phyloP scores from a whole-genome alignment of 2,329 filamentous ascomycete genomes.

The Amesomyces nigricolor region DNA sequence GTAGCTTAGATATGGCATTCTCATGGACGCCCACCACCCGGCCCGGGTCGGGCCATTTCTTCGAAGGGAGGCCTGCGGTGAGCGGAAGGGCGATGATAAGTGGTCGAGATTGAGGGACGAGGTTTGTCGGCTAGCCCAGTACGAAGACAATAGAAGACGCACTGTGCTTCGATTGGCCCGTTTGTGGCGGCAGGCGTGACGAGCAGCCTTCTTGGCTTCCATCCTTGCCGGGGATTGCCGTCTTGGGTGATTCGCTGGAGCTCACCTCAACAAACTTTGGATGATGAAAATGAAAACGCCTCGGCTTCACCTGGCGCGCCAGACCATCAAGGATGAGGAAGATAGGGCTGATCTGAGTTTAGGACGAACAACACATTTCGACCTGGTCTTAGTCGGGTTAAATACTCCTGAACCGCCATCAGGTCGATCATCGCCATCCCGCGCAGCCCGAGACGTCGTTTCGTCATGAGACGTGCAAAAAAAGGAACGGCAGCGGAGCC shows the following conservation, averaged over 20 bases:
- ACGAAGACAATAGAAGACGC: background rate
- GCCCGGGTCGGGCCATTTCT: background rate
- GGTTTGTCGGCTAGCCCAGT: slow-evolving; percentile 11
- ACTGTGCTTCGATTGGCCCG: background rate
- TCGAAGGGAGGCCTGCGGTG: slow-evolving; percentile 1
- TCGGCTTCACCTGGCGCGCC: background rate
- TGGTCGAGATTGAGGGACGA: slow-evolving; percentile 2
- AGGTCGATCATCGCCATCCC: background rate
- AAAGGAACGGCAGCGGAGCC: slow-evolving; percentile 12
- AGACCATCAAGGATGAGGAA: background rate
- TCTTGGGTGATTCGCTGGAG: background rate
- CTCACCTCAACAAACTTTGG: background rate
- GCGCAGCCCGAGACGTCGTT: background rate
- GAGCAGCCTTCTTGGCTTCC: slow-evolving; percentile 10
- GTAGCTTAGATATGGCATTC: background rate
- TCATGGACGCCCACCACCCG: too few relatives aligned
- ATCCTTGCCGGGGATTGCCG: slow-evolving; percentile 6
- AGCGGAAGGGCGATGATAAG: slow-evolving; percentile 4
- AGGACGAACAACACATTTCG: background rate
- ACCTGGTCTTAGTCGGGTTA: background rate
- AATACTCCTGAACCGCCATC: background rate
- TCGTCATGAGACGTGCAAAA: slow-evolving; percentile 16
- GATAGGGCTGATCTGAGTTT: background rate
- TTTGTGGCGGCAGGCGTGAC: slow-evolving; percentile 7
- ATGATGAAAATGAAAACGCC: too few relatives aligned